phyloP scores from a whole-genome alignment of 192 early-diverging fungal species.

The Coemansia sp. region DNA sequence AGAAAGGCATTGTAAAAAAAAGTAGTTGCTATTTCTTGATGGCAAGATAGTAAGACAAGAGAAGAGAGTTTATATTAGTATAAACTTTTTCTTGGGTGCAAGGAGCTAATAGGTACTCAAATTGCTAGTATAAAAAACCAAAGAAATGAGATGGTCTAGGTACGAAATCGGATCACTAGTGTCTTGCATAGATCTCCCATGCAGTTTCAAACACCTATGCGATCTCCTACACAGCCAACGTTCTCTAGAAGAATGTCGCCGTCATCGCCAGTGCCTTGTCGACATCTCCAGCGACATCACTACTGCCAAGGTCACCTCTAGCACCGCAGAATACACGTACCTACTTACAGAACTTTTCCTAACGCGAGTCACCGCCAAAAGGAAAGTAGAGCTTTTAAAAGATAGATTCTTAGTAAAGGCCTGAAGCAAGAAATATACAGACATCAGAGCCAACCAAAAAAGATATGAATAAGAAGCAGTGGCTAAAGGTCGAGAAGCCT shows the following conservation, averaged over 20 bases:
- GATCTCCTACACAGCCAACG: background rate
- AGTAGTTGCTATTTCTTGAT: background rate
- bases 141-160: background rate
- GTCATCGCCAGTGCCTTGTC: constrained; percentile 10
- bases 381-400: constrained; percentile 2
- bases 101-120: no score
- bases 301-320: constrained; percentile 51
- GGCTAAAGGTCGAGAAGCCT: background rate
- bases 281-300: constrained; percentile 12
- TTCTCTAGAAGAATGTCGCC: constrained; percentile 15
- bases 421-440: background rate
- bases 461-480: background rate
- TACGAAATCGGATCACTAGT: background rate
- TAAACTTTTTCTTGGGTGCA: no score
- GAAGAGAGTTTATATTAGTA: no score
- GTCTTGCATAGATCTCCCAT: no score
- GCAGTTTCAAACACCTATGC: background rate
- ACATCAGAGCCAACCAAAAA: background rate
- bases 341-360: constrained; percentile 47
- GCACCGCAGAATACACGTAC: constrained; percentile 49
- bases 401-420: background rate
- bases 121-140: no score
- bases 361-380: constrained; percentile 46
- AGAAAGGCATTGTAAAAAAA: constrained; percentile 39
- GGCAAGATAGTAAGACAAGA: constrained; percentile 2